Base-by-base conservation (phyloP, 495 filamentous ascomycete genomes). In the Neurospora sp. region DNA sequence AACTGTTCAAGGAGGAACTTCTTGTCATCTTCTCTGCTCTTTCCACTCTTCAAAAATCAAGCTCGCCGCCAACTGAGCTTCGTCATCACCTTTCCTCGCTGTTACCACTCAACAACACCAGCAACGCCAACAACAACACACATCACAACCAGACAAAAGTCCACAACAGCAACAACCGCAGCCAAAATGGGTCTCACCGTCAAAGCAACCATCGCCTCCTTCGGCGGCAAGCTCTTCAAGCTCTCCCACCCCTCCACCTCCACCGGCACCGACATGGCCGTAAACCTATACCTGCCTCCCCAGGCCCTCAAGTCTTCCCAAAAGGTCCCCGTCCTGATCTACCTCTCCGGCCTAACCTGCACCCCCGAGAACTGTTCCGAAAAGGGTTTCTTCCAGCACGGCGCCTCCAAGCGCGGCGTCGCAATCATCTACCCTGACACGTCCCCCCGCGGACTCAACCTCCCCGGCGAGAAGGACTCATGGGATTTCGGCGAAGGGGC, bases 371-470 rank as follows among this genome's bases (percentile, higher is more conserved):
- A 99, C 84, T 94, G 94, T 81, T 88, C 94, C 40, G 96, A 99
- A 81, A 99, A 98, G 82, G 93, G 95, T 75, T 97, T 97, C 85
- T 92, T 99, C 83, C 94, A 98, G 80, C 88, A 91, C 75, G 86
- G 84, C 68, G 96, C 96, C 14, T 87, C 89, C 72, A 84, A 90
- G 75, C 89, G 89, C 76, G 96, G 92, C 48, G 92, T 99, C 78
- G 96, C 96, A 1, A 79, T 99, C 71, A 87, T 98, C 14, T 98
- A 94, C 81, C 96, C 96, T 0, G 96, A 99, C 84, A 99, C 96
- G 16, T 96, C 92, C 42, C 96, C 96, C 69, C 89, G 94, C 31
- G 94, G 94, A 0, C 85, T 95, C 1, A 84, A 89, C 71, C 90
- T 97, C 68, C 82, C 89, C 40, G 93, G 93, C 76, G 93, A 97